A percentile compares a stretch with the other conserved stretches of the same genome.
Conservation (phyloP, 208 protist genomes). For the Strigomonas culicis region DNA sequence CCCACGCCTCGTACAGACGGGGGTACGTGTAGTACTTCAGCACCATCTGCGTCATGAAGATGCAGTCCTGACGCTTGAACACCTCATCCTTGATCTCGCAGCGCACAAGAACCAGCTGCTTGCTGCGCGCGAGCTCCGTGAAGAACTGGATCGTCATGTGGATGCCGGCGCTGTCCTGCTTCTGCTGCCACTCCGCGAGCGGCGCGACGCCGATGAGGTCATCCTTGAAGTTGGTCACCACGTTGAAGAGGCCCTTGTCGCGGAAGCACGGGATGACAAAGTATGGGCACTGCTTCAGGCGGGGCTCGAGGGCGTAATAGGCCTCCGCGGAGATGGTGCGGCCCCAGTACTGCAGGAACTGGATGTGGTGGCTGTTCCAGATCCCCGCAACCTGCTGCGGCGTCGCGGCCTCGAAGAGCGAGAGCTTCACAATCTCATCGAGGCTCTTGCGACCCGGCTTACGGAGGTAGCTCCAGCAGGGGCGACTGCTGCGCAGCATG, state of each 20-base stretch:
- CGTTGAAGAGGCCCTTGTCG: constrained; percentile 91
- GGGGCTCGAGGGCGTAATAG: constrained; percentile 80
- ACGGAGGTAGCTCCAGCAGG: constrained; percentile 54
- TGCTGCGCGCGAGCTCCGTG: constrained; percentile 80
- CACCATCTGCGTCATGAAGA: constrained; percentile 89
- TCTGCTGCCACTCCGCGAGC: constrained; percentile 86
- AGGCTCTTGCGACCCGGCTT: constrained; percentile 81
- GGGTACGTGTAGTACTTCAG: constrained; percentile 91
- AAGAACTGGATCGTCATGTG: constrained; percentile 95
- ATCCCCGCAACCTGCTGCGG: constrained; percentile 74
- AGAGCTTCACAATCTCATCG: constrained; percentile 82
- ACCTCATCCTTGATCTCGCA: constrained; percentile 92
- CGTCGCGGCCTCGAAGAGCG: constrained; percentile 68
- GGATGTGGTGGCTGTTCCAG: constrained; percentile 85
- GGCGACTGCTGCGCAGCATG: constrained; percentile 38
- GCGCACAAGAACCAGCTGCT: constrained; percentile 84
- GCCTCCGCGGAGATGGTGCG: constrained; percentile 71
- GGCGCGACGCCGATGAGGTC: constrained; percentile 85
- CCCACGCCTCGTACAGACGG: constrained; percentile 75
- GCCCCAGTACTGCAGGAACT: constrained; percentile 91
- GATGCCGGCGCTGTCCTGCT: constrained; percentile 77
- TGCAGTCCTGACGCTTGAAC: constrained; percentile 84
- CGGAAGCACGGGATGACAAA: constrained; percentile 91
- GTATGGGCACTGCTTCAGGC: constrained; percentile 78
- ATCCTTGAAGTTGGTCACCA: constrained; percentile 88